A percentile compares a stretch with the other conserved stretches of the same genome.
Evolutionary conservation across 2,329 filamentous ascomycete species (phyloP).

Genomic region (Neofusicoccum sp.): DNA sequence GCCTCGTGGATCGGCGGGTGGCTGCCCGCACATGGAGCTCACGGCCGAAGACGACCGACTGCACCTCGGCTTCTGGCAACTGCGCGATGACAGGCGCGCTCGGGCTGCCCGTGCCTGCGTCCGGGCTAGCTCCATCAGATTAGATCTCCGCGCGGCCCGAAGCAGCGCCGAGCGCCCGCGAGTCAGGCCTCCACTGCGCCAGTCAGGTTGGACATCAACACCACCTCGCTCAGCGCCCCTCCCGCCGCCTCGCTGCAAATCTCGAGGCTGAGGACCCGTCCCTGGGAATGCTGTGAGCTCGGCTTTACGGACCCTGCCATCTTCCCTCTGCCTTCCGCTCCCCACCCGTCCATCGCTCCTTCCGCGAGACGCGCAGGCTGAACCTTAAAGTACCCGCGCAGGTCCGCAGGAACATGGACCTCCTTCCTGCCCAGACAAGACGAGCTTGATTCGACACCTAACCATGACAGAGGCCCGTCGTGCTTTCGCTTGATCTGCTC

Average conservation of each 20-base stretch:
- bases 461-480: neutral
- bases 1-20: conserved; percentile 9
- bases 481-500: neutral
- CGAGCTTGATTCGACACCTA: neutral
- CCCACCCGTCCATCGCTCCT: neutral
- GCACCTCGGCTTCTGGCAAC: conserved; percentile 14
- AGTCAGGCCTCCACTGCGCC: neutral
- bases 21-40: conserved; percentile 14
- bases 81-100: neutral
- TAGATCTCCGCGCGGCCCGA: neutral
- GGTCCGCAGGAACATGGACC: neutral
- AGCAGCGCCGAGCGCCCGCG: neutral
- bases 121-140: conserved; percentile 4
- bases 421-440: neutral
- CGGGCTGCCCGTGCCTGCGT: neutral
- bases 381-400: neutral
- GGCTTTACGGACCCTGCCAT: neutral
- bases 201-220: conserved; percentile 7
- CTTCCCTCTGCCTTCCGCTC: neutral
- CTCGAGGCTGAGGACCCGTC: neutral
- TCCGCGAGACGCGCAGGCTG: neutral
- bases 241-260: neutral
- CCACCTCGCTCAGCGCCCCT: neutral
- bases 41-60: conserved; percentile 16
- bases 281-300: neutral